Evolutionary conservation across 2,329 filamentous ascomycete species (phyloP).

Genomic region (Claviceps sp.): DNA sequence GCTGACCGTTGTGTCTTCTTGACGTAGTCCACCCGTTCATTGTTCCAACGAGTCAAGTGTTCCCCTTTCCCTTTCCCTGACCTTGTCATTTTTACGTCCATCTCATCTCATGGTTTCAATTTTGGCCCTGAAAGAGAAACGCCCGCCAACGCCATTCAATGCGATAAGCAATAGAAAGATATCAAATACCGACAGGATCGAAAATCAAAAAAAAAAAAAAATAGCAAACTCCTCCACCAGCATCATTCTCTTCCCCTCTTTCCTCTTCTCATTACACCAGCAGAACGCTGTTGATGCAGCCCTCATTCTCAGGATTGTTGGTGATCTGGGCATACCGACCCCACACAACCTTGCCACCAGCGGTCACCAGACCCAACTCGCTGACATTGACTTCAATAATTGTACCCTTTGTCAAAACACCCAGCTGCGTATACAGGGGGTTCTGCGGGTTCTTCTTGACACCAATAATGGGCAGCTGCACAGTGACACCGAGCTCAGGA

Average conservation of each 20-base stretch:
- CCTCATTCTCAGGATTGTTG: slow-evolving; percentile 35
- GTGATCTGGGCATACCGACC: slow-evolving; percentile 54
- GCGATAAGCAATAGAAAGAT: slow-evolving; percentile 7
- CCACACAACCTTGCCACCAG: slow-evolving; percentile 88
- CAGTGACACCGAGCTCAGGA: slow-evolving; percentile 72
- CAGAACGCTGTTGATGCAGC: slow-evolving; percentile 29
- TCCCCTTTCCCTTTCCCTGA: not conserved
- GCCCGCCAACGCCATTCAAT: slow-evolving; percentile 16
- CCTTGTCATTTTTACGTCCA: not conserved
- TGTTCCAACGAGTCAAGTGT: not conserved
- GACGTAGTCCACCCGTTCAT: too few relatives aligned
- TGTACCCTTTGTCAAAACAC: slow-evolving; percentile 74
- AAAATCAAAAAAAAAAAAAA: not conserved
- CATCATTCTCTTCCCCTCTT: not conserved
- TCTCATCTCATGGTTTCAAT: not conserved
- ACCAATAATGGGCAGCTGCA: slow-evolving; percentile 67
- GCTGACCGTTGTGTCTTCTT: not conserved
- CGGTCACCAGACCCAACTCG: slow-evolving; percentile 81
- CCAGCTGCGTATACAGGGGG: slow-evolving; percentile 82
- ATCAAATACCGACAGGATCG: not conserved
- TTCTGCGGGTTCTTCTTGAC: slow-evolving; percentile 62
- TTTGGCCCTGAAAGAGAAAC: slow-evolving; percentile 5
- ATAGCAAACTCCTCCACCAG: not conserved
- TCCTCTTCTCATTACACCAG: slow-evolving; percentile 12
- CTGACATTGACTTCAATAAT: slow-evolving; percentile 82